Conservation (phyloP, 2,329 filamentous ascomycete species). For the Penicillium oxalicum region DNA sequence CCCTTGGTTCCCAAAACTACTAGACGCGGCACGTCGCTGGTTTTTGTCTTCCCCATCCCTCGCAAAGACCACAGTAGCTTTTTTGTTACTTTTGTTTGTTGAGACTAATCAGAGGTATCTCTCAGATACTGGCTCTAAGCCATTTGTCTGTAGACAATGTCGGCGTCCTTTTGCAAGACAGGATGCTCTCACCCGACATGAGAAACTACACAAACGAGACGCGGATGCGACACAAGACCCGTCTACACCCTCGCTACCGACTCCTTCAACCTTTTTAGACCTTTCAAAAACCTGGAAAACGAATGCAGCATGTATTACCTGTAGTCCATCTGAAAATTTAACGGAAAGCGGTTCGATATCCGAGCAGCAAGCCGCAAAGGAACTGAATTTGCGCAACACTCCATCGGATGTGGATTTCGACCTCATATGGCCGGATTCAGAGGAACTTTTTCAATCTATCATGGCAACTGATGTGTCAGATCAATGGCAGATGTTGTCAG, state of each 20-base stretch:
- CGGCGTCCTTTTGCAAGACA: conserved; percentile 39
- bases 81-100: too few species aligned
- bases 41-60: too few species aligned
- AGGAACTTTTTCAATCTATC: conserved; percentile 41
- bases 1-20: too few species aligned
- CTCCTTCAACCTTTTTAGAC: conserved; percentile 16
- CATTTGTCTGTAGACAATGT: conserved; percentile 39
- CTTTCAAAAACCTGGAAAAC: conserved; percentile 23
- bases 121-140: conserved; percentile 38
- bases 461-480: conserved; percentile 37
- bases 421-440: conserved; percentile 43
- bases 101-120: conserved; percentile 15
- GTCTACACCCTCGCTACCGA: conserved; percentile 6
- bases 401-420: conserved; percentile 35
- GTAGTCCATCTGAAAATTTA: conserved; percentile 12
- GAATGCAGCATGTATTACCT: conserved; percentile 17
- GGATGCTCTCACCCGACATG: conserved; percentile 42
- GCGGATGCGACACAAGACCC: conserved; percentile 17
- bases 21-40: too few species aligned
- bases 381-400: conserved; percentile 20
- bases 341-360: conserved; percentile 23
- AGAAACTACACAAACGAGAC: conserved; percentile 37
- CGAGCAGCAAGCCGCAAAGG: conserved; percentile 16
- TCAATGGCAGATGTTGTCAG: conserved; percentile 41
- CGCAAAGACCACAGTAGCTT: too few species aligned